A percentile compares a stretch with the other conserved stretches of the same genome.
phyloP scores from a whole-genome alignment of 495 filamentous ascomycete genomes.

The Hypoxylon fragiforme region DNA sequence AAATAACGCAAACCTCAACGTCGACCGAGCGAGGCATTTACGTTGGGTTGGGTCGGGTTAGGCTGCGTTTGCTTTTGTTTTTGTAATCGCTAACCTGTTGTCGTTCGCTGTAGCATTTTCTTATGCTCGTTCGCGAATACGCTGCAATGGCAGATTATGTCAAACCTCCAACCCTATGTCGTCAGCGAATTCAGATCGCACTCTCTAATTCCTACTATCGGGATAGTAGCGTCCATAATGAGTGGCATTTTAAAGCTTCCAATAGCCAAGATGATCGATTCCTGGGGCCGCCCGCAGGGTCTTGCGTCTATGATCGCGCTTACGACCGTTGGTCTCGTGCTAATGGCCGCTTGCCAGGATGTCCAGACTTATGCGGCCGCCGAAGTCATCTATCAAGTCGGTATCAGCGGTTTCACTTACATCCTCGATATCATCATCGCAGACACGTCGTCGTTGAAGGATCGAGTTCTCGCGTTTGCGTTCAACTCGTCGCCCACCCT shows the following conservation, averaged over 20 bases:
- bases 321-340: slow-evolving; percentile 48
- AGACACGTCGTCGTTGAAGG: slow-evolving; percentile 60
- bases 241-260: slow-evolving; percentile 64
- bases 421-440: slow-evolving; percentile 62
- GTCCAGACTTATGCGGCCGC: slow-evolving; percentile 55
- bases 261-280: slow-evolving; percentile 66
- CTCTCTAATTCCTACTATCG: slow-evolving; percentile 52
- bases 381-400: slow-evolving; percentile 60
- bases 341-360: slow-evolving; percentile 56
- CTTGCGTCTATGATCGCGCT: slow-evolving; percentile 45
- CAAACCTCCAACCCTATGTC: slow-evolving; percentile 49
- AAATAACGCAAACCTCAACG: neutral
- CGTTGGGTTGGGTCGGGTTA: too few relatives aligned
- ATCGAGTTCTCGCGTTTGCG: slow-evolving; percentile 60
- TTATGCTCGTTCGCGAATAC: slow-evolving; percentile 52
- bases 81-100: slow-evolving; percentile 15
- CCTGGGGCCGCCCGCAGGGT: slow-evolving; percentile 62
- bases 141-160: slow-evolving; percentile 47
- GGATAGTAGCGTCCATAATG: slow-evolving; percentile 57
- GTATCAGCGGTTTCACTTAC: slow-evolving; percentile 55
- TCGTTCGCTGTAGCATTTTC: slow-evolving; percentile 39
- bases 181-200: slow-evolving; percentile 53
- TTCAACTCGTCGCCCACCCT: slow-evolving; percentile 62
- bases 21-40: neutral
- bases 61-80: neutral